Evolutionary conservation across 23 red algal species (phyloP), one percentile per base, ranked within the genome.

Genomic region (Gracilaria vermiculophylla): DNA sequence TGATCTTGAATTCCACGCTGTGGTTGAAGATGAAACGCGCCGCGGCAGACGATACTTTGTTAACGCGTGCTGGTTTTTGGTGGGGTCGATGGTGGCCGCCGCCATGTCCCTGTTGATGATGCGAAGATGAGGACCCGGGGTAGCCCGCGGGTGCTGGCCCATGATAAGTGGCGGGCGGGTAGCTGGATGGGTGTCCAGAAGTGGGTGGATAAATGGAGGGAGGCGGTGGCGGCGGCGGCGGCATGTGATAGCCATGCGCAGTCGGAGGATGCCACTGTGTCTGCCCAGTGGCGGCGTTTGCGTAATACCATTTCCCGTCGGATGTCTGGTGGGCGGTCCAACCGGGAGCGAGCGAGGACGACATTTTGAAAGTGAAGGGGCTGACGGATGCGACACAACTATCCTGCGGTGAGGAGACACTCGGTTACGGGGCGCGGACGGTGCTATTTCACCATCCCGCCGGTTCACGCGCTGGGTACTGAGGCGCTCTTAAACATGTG

Each of bases 301-400:
- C 40, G 72, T 64, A 88, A 28, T 88, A 88, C 84, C 69, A 77
- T 12, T 70, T 69, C 19, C 84, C 84, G 20, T 88, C 66, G 52
- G 84, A 70, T 34, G 66, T 53, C 36, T 88, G 84, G 20, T 88
- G 84, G 23, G 84, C 84, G 69, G 53, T 88, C 84, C 84, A 88
- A 2, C 84, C 84, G 20, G 84, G 72, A 25, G 84, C 40, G 6
- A 88, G 43, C 53, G 76, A 57, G 20, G 76, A 79, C 49, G 43
- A 47, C 43, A 47, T 47, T 47, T 47, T 47, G 5, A 5, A 8
- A 57, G 55, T 23, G 21, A 5, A 35, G 50, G 20, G 55, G 55
- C 6, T 29, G 16, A 19, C 55, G 16, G 15, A 9, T 36, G 67
- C 11, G 67, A 17, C 43, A 19, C 67, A 20, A 47, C 8, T 29